phyloP scores from a whole-genome alignment of 1,139 yeast species.

The Dujonia santamariae region DNA sequence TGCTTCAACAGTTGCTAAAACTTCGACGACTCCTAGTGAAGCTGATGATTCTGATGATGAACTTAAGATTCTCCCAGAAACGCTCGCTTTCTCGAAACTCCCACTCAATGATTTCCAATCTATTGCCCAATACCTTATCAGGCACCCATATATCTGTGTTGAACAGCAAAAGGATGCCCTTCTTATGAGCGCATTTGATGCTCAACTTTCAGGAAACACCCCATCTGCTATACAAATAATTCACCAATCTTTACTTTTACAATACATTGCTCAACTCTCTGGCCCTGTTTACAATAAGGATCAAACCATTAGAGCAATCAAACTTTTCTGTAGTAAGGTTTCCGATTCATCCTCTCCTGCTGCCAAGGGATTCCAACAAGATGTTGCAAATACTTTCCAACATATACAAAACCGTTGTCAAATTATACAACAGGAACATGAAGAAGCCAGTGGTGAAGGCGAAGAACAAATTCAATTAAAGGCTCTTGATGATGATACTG shows the following conservation, averaged over 20 bases:
- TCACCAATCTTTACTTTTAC: conserved; percentile 77
- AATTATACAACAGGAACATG: conserved; percentile 45
- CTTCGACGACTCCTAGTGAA: conserved; percentile 2
- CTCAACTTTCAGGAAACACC: conserved; percentile 62
- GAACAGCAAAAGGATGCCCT: conserved; percentile 90
- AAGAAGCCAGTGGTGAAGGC: conserved; percentile 42
- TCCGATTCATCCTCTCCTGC: conserved; percentile 57
- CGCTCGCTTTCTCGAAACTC: conserved; percentile 62
- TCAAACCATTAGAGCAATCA: conserved; percentile 51
- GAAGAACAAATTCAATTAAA: conserved; percentile 85
- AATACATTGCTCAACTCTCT: conserved; percentile 69
- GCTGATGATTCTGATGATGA: conserved; percentile 28
- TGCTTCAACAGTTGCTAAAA: not conserved
- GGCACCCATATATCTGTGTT: conserved; percentile 67
- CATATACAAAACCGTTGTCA: conserved; percentile 79
- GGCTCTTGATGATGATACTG: conserved; percentile 80
- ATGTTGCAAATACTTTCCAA: conserved; percentile 63
- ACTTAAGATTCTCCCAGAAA: conserved; percentile 48
- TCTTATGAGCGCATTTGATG: conserved; percentile 89
- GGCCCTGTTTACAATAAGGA: conserved; percentile 37
- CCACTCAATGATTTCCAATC: conserved; percentile 43
- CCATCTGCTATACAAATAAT: conserved; percentile 57
- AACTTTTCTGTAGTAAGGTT: conserved; percentile 67
- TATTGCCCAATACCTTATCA: conserved; percentile 51
- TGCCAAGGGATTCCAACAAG: conserved; percentile 62